Percentiles rank a stretch among this genome's conserved stretches.
These are phyloP conservation scores for Hypoxylon sp. DNA, from an alignment of 2,329 filamentous ascomycete species.

Conservation along the genomic window DNA sequence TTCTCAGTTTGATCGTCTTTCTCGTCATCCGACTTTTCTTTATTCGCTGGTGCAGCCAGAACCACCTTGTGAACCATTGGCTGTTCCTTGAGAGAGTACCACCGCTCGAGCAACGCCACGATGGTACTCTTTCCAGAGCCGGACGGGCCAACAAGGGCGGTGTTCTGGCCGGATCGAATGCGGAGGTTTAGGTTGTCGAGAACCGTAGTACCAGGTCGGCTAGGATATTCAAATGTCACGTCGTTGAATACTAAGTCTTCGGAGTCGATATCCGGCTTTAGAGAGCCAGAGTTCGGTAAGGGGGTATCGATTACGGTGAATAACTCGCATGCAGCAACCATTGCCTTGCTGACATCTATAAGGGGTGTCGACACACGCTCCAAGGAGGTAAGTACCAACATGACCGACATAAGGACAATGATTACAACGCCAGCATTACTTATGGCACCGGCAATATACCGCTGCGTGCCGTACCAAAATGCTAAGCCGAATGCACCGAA, in stretches of 20 bases:
- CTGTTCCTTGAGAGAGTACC: slow-evolving; percentile 54
- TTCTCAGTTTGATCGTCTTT: not conserved
- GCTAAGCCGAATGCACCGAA: slow-evolving; percentile 63
- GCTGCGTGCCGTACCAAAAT: slow-evolving; percentile 67
- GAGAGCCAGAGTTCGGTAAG: slow-evolving; percentile 40
- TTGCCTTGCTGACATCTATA: not conserved
- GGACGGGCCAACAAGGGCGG: slow-evolving; percentile 75
- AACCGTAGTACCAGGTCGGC: slow-evolving; percentile 65
- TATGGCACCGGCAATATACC: not conserved
- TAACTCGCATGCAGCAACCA: not conserved
- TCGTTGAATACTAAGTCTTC: slow-evolving; percentile 65
- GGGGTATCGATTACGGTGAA: slow-evolving; percentile 39
- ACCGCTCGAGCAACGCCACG: slow-evolving; percentile 71
- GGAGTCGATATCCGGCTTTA: slow-evolving; percentile 54
- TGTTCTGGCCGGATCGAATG: slow-evolving; percentile 68
- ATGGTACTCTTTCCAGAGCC: slow-evolving; percentile 78
- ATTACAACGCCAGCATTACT: slow-evolving; percentile 51
- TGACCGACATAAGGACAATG: slow-evolving; percentile 62
- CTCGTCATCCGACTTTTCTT: not conserved
- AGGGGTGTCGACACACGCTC: not conserved
- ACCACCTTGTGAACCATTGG: slow-evolving; percentile 55
- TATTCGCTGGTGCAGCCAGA: slow-evolving; percentile 63
- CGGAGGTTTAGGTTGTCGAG: slow-evolving; percentile 63
- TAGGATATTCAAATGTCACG: slow-evolving; percentile 74
- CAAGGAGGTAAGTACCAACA: slow-evolving; percentile 52